Base-by-base conservation (phyloP, 345 rosid genomes). In the Aethionema arabicum region DNA sequence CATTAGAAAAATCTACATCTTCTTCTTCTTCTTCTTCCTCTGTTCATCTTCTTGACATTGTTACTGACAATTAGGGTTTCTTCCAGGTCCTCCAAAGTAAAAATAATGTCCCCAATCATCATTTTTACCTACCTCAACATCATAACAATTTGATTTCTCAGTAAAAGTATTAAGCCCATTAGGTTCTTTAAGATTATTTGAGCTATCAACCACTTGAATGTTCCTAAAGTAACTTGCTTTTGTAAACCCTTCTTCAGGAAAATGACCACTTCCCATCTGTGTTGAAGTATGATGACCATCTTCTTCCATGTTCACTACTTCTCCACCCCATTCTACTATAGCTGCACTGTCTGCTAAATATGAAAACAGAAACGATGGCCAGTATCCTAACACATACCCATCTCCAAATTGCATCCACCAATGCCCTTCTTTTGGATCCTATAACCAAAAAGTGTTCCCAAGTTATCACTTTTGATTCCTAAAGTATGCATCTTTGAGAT, bases 381-480 rank as follows among this genome's bases (percentile, higher is more conserved):
- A 85, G 44, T 85, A 85, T 4, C 91, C 91, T 57, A 85, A 49
- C 57, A 82, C 86, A 39, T 76, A 69, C 49, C 70, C 78, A 4
- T 79, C 78, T 4, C 91, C 91, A 61, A 79, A 84, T 61, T 81
- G 86, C 86, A 85, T 77, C 91, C 91, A 85, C 91, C 91, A 85
- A 66, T 85, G 82, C 40, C 91, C 91, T 69, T 79, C 91, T 31
- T 79, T 74, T 0, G 83, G 91, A 58, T 85, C 91, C 91, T 85
- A 66, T 59, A 67, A 48, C 41, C 11, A 67, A 15, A 10, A 57
- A 54, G n/a, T 10, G 56, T 36, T 31, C 46, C n/a, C 2, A 3
- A 12, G 12, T 60, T 42, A 50, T 59, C 0, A 2, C 44, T 49
- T 39, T 50, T 10, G 13, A 38, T 30, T 7, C 35, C 8, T 49